phyloP scores from a whole-genome alignment of 768 basidiomycete genomes.

The Cystoderma amianthinum region DNA sequence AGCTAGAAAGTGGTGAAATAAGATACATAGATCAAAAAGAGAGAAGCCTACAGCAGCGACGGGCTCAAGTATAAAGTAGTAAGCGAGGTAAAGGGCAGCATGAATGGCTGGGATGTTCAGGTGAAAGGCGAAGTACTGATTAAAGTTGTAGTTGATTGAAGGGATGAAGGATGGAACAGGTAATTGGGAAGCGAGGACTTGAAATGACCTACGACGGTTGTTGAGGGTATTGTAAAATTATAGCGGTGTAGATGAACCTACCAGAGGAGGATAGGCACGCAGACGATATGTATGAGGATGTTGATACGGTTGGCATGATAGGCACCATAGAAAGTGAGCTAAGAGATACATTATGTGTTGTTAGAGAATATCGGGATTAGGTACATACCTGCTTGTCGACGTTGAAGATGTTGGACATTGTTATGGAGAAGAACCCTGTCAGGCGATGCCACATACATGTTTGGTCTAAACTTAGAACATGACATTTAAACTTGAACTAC shows the following conservation, averaged over 20 bases:
- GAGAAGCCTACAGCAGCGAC: conserved; percentile 67
- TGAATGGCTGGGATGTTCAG: conserved; percentile 59
- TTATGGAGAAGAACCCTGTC: no score
- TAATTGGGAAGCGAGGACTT: conserved; percentile 43
- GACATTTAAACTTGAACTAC: no score
- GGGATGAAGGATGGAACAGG: conserved; percentile 53
- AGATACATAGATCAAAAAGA: not conserved
- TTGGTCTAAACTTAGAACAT: no score
- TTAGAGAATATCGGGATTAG: not conserved
- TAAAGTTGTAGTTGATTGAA: conserved; percentile 40
- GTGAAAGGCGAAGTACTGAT: conserved; percentile 62
- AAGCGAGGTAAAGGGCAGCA: conserved; percentile 53
- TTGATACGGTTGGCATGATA: conserved; percentile 86
- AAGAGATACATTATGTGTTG: not conserved
- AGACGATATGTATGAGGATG: conserved; percentile 78
- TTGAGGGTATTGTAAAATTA: not conserved
- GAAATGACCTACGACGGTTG: conserved; percentile 43
- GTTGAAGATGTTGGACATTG: conserved; percentile 41
- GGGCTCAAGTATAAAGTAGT: conserved; percentile 82
- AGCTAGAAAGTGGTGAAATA: conserved; percentile 35
- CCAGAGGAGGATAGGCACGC: conserved; percentile 84
- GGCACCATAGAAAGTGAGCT: conserved; percentile 92
- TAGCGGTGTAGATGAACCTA: conserved; percentile 17
- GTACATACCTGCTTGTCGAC: conserved; percentile 60
- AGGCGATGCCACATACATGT: no score